Conservation (phyloP, 192 early-diverging fungal genomes). For the Lunasporangiospora selenospora region DNA sequence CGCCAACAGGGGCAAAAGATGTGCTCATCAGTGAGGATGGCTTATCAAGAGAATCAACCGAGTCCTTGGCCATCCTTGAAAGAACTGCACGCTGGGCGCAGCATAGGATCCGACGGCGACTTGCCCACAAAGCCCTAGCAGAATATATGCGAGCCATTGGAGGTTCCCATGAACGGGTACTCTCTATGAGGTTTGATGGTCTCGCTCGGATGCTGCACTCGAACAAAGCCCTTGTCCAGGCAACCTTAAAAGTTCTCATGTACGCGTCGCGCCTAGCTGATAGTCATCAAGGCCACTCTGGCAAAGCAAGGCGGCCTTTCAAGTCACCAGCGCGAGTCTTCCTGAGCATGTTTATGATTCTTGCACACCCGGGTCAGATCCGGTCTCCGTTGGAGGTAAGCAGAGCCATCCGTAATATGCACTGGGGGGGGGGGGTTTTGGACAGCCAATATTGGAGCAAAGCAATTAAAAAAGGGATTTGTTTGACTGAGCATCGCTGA, state of each 20-base stretch:
- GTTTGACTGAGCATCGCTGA: slow-evolving; percentile 5
- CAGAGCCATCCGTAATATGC: too few relatives aligned
- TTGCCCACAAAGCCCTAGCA: slow-evolving; percentile 18
- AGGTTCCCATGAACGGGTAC: slow-evolving; percentile 23
- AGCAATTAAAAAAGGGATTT: slow-evolving; percentile 3
- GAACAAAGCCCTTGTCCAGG: slow-evolving; percentile 46
- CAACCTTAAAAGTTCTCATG: slow-evolving; percentile 47
- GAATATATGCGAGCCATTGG: slow-evolving; percentile 41
- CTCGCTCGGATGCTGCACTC: slow-evolving; percentile 35
- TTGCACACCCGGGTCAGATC: slow-evolving; percentile 67
- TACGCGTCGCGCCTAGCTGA: slow-evolving; percentile 25
- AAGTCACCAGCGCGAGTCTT: slow-evolving; percentile 64
- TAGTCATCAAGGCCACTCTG: slow-evolving; percentile 6
- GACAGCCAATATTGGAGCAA: too few relatives aligned
- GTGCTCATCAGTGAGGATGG: neutral
- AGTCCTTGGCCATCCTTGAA: slow-evolving; percentile 1
- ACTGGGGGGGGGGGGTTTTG: too few relatives aligned
- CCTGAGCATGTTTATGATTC: slow-evolving; percentile 75
- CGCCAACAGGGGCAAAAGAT: slow-evolving; percentile 4
- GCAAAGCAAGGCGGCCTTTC: neutral
- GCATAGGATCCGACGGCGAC: slow-evolving; percentile 6
- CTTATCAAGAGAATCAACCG: neutral
- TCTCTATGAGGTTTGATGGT: slow-evolving; percentile 30
- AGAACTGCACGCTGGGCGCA: slow-evolving; percentile 12
- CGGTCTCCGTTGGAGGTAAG: slow-evolving; percentile 56